Conservation (phyloP, 352 stramenopile species). For the Pythium sp. region DNA sequence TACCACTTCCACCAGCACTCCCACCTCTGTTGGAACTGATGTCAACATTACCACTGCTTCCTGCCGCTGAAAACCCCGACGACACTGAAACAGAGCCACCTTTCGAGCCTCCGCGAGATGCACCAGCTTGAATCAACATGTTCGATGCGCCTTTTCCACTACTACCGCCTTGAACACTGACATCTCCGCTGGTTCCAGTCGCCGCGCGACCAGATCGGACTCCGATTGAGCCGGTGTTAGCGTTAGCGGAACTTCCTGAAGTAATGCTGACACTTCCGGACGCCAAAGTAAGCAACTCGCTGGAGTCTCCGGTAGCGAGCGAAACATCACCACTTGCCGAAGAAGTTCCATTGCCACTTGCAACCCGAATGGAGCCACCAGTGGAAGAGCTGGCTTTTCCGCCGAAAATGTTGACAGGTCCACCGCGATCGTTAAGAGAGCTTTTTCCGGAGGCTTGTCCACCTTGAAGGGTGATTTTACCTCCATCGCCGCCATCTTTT, state of each 20-base stretch:
- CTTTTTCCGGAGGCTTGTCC: conserved; percentile 54
- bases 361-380: conserved; percentile 47
- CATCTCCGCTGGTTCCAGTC: conserved; percentile 53
- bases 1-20: conserved; percentile 48
- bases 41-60: conserved; percentile 56
- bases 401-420: conserved; percentile 42
- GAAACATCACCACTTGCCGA: conserved; percentile 63
- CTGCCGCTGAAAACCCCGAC: conserved; percentile 42
- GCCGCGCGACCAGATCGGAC: conserved; percentile 38
- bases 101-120: conserved; percentile 33
- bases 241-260: conserved; percentile 39
- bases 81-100: conserved; percentile 47
- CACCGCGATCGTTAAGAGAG: conserved; percentile 37
- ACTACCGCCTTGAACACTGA: conserved; percentile 42
- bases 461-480: conserved; percentile 61
- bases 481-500: conserved; percentile 64
- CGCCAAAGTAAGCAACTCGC: conserved; percentile 30
- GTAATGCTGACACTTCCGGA: conserved; percentile 48
- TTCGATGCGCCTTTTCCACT: conserved; percentile 47
- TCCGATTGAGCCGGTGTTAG: conserved; percentile 38
- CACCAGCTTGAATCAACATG: conserved; percentile 47
- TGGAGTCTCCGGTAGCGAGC: conserved; percentile 48
- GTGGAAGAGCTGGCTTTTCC: conserved; percentile 50
- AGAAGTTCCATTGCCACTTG: conserved; percentile 50
- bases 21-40: conserved; percentile 56